Base-by-base conservation (phyloP, 2,329 filamentous ascomycete species). In the Periglandula ipomoeae region DNA sequence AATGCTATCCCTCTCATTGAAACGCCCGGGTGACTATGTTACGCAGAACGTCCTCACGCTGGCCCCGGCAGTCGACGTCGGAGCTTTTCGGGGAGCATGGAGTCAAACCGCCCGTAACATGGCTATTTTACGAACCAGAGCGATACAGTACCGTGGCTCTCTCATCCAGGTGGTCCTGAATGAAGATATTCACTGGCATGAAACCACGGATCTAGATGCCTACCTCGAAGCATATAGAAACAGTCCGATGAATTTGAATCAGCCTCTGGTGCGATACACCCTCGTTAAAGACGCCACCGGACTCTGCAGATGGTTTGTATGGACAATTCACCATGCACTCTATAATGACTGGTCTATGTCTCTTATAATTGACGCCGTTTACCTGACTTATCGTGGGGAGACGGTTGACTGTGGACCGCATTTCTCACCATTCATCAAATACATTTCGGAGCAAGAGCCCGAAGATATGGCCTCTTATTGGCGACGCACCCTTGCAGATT, bases 271-370 rank as follows among this genome's bases (percentile, higher is more conserved):
- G 4, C 65, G 70, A 9, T 72, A 67, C 44, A 66, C 64, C 3
- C 58, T 73, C 6, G 54, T 72, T 3, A 47, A 55, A 4, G 59
- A 64, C 19, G 56, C 59, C 5, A 50, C 26, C 59, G 57, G 46
- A 51, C 17, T 10, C 58, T 68, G 50, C 68, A 75, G 51, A 65
- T 75, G 22, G 59, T 70, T 55, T 70, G 70, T 40, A 3, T 26
- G 44, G 44, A 48, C 41, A 0, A 68, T 73, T 56, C 74, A 76
- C 50, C 75, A 79, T 49, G 70, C 70, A 7, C 57, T 77, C 0
- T 78, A 78, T 47, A 75, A 79, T 41, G 75, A 50, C n/a, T 53
- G 50, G 52, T 52, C 73, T 10, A 73, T 73, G 68, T 70, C 66
- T 1, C 67, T 72, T 62, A 67, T 67, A 3, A 53, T 71, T 4